These are phyloP conservation scores for Margaritispora aquatica DNA, from an alignment of 495 filamentous ascomycete genomes.

Conservation along the genomic window DNA sequence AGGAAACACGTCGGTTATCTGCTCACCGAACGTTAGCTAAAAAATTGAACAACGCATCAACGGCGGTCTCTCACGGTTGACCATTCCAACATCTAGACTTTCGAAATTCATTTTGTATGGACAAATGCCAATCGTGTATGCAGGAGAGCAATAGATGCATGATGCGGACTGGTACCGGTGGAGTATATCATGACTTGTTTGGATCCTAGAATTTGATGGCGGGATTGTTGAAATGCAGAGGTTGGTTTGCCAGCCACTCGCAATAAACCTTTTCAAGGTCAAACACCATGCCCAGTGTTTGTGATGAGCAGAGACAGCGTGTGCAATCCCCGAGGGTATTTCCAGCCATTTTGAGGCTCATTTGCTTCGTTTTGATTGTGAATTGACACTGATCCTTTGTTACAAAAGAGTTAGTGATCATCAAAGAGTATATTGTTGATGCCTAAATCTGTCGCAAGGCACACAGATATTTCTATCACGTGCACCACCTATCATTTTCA, in stretches of 20 bases:
- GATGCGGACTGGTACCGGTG: neutral
- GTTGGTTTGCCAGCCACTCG: slow-evolving; percentile 10
- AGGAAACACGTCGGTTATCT: slow-evolving; percentile 47
- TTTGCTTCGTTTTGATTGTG: neutral
- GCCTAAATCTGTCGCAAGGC: neutral
- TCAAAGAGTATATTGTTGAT: neutral
- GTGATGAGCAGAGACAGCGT: slow-evolving; percentile 12
- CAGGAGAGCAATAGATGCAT: slow-evolving; percentile 16
- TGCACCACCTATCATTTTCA: neutral
- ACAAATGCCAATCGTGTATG: slow-evolving; percentile 10
- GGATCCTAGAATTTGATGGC: slow-evolving; percentile 9
- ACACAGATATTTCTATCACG: neutral
- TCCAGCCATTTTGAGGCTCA: slow-evolving; percentile 14
- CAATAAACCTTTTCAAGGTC: slow-evolving; percentile 10
- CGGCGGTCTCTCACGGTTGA: slow-evolving; percentile 13
- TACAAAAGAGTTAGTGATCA: no score
- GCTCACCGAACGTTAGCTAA: slow-evolving; percentile 9
- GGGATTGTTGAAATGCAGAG: slow-evolving; percentile 2
- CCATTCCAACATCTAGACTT: slow-evolving; percentile 7
- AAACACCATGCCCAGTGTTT: slow-evolving; percentile 8
- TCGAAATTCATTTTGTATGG: slow-evolving; percentile 22
- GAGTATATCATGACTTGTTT: slow-evolving; percentile 14
- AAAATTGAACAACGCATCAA: slow-evolving; percentile 14
- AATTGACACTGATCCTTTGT: neutral
- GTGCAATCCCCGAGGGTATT: slow-evolving; percentile 7